Evolutionary conservation across 768 basidiomycete species (phyloP).

Genomic region (Boletus sp.): DNA sequence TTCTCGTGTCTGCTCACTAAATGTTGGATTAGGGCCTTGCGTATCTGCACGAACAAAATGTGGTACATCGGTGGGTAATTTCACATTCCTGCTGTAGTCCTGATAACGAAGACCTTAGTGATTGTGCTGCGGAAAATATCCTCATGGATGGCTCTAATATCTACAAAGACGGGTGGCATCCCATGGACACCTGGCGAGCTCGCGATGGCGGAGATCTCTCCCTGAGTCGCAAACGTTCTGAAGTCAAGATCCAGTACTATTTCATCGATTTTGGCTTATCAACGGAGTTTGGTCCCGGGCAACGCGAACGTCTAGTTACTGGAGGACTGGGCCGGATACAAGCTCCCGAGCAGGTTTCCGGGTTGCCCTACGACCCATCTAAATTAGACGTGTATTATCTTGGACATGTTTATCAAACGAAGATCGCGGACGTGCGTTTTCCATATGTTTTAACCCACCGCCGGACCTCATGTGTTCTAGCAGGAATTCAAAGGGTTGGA

Average conservation of each 20-base stretch:
- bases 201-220: conserved; percentile 16
- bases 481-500: conserved; percentile 11
- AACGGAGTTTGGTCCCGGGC: conserved; percentile 17
- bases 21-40: too few relatives aligned
- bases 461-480: background rate
- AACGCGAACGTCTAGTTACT: background rate
- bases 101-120: conserved; percentile 13
- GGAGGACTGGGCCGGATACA: conserved; percentile 10
- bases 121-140: conserved; percentile 31
- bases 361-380: conserved; percentile 29
- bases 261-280: conserved; percentile 39
- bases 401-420: conserved; percentile 22
- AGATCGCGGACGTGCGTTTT: conserved; percentile 15
- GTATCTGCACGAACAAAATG: too few relatives aligned
- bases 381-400: conserved; percentile 31
- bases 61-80: too few relatives aligned
- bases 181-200: conserved; percentile 2
- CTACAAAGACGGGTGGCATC: conserved; percentile 30
- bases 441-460: background rate
- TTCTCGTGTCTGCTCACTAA: background rate
- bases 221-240: conserved; percentile 24
- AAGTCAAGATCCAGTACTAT: conserved; percentile 30
- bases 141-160: conserved; percentile 28
- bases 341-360: conserved; percentile 23
- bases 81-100: fast-evolving